A percentile compares a stretch with the other conserved stretches of the same genome.
These are phyloP conservation scores for Coemansia biformis DNA, from an alignment of 192 early-diverging fungal species.

Conservation along the genomic window DNA sequence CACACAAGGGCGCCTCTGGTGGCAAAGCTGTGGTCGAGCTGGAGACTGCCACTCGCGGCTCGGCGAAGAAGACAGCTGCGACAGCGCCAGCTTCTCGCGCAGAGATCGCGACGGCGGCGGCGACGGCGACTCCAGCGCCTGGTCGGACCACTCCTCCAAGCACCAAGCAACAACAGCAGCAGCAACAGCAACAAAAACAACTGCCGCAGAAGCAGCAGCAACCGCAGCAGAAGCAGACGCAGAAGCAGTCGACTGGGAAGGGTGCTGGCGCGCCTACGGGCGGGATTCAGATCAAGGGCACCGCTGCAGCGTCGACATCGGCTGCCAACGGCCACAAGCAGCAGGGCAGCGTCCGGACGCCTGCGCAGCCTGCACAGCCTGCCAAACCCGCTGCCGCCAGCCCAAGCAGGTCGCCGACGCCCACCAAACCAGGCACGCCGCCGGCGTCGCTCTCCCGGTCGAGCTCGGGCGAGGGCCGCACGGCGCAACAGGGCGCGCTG, in stretches of 20 bases:
- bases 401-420: constrained; percentile 17
- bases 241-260: too few relatives aligned
- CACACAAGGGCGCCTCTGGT: too few relatives aligned
- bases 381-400: too few relatives aligned
- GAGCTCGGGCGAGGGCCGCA: constrained; percentile 34
- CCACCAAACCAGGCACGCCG: constrained; percentile 13
- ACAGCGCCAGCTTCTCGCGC: not conserved
- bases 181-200: not conserved
- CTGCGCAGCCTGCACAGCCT: not conserved
- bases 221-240: not conserved
- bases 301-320: not conserved
- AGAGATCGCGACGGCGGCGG: not conserved
- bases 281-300: constrained; percentile 34
- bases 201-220: not conserved
- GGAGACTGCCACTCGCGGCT: constrained; percentile 24
- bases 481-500: constrained; percentile 1
- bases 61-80: constrained; percentile 9
- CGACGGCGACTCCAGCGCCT: not conserved
- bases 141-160: too few relatives aligned
- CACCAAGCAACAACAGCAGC: not conserved
- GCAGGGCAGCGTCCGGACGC: not conserved
- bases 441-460: constrained; percentile 16
- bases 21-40: constrained; percentile 5
- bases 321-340: constrained; percentile 7
- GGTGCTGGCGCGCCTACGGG: too few relatives aligned